Base-by-base conservation (phyloP, 208 protist genomes). In the Leishmania tarentolae region DNA sequence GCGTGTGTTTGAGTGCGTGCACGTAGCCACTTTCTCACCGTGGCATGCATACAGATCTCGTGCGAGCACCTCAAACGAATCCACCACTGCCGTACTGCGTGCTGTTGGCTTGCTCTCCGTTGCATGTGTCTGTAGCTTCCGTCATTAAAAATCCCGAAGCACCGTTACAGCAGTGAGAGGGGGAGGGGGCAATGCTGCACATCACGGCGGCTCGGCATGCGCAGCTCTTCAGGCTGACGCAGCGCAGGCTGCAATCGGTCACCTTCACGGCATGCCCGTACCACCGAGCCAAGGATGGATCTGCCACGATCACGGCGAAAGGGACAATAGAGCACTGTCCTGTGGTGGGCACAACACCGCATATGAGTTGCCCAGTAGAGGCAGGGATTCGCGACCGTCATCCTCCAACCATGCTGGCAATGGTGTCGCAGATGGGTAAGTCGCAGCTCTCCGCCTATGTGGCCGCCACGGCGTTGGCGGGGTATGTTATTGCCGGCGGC, bases 391-490 rank as follows among this genome's bases (percentile, higher is more conserved):
- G n/a, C 57, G 70, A 77, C 17, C 79, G 72, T 75, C 73, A 71
- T n/a, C 66, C 83, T 40, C 87, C 90, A 7, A 89, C 87, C 3
- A 11, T 91, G 42, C 79, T 71, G 31, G 21, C 83, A 53, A 90
- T 97, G 76, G 84, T 80, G 44, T 84, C 72, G 15, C 87, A 92
- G 76, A 90, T 96, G 87, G 94, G 94, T n/a, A 97, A 97, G 80
- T 83, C 92, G 66, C 84, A 91, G 80, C 90, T 97, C 35, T 96
- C 94, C 35, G 84, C 88, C 3, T 96, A 95, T 86, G 94, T 97
- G 46, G 92, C 94, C 52, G 88, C 94, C 8, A 96, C 94, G 15
- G 85, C 92, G 24, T 82, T 95, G 56, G 91, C 86, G 13, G 94
- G 92, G 8, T 97, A 95, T 74, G 92, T 96, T 2, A 89, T 95